Percentiles rank a stretch among this genome's conserved stretches.
phyloP scores from a whole-genome alignment of 2,329 filamentous ascomycete genomes.

The Colletotrichum tofieldiae region DNA sequence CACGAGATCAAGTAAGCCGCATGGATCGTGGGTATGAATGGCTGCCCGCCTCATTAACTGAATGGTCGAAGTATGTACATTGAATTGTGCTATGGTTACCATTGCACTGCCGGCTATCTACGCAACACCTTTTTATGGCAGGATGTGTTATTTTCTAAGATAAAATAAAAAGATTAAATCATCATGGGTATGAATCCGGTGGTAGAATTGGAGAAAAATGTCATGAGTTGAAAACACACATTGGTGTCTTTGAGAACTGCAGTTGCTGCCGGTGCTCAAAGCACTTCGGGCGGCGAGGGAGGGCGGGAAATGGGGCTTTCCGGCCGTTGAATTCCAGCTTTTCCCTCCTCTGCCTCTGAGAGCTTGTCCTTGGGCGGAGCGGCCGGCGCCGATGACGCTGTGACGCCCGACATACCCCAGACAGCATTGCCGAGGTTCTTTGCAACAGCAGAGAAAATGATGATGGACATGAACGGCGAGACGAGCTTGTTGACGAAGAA shows the following conservation, averaged over 20 bases:
- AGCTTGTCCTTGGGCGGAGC: neutral
- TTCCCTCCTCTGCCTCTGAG: conserved; percentile 9
- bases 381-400: neutral
- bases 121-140: neutral
- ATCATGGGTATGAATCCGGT: neutral
- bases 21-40: neutral
- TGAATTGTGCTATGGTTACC: neutral
- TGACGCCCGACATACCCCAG: conserved; percentile 24
- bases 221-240: neutral
- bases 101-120: no score
- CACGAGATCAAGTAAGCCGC: neutral
- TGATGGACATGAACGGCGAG: conserved; percentile 21
- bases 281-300: conserved; percentile 17
- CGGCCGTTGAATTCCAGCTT: neutral
- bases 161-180: neutral
- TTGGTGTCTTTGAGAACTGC: neutral
- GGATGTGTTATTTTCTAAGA: no score
- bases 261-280: neutral
- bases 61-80: neutral
- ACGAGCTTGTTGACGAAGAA: conserved; percentile 22
- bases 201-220: neutral
- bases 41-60: neutral
- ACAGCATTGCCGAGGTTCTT: conserved; percentile 24
- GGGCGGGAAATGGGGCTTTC: conserved; percentile 6
- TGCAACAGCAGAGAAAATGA: conserved; percentile 13